Evolutionary conservation across 176 grass and related monocot genomes (phyloP).

Genomic region (Triticum dicoccoides): DNA sequence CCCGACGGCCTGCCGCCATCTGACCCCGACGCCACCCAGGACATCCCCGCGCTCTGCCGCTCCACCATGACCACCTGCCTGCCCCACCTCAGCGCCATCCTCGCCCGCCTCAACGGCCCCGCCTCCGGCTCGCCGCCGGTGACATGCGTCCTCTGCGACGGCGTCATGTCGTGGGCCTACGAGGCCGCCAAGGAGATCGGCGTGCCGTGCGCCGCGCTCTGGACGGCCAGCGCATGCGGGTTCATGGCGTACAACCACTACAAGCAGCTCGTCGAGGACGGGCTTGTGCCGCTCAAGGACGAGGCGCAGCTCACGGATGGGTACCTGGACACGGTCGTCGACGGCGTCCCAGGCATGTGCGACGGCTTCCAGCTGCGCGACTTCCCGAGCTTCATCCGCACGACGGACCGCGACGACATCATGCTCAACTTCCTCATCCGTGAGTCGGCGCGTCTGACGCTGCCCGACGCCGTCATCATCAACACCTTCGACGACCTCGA

Average conservation of each 20-base stretch:
- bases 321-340: conserved; percentile 7
- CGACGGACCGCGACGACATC: background rate
- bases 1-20: conserved; percentile 49
- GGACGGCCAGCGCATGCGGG: background rate
- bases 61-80: conserved; percentile 10
- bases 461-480: background rate
- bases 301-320: conserved; percentile 2
- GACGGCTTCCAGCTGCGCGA: conserved; percentile 16
- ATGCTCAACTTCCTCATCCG: conserved; percentile 13
- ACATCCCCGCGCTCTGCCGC: conserved; percentile 15
- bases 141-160: background rate
- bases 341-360: background rate
- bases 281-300: background rate
- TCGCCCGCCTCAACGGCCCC: background rate
- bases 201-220: background rate
- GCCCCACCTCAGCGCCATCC: background rate
- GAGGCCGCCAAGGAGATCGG: background rate
- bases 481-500: conserved; percentile 2
- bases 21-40: conserved; percentile 44
- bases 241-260: conserved; percentile 19
- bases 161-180: background rate
- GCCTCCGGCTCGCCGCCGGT: background rate
- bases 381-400: background rate
- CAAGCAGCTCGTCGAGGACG: background rate
- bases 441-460: background rate